A percentile compares a stretch with the other conserved stretches of the same genome.
phyloP scores from a whole-genome alignment of 257 asterid genomes.

The Nicotiana noctiflora region DNA sequence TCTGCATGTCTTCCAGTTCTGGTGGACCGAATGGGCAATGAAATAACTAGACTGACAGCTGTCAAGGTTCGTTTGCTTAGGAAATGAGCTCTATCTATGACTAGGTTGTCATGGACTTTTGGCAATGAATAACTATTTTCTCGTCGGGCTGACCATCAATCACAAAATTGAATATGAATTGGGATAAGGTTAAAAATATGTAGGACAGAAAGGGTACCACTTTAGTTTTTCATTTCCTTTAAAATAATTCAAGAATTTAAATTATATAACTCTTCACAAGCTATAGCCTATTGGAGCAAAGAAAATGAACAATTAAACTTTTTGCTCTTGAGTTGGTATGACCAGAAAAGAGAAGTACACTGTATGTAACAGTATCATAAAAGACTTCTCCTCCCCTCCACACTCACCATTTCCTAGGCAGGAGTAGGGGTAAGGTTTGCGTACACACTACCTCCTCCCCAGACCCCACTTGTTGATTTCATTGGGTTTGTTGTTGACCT shows the following conservation, averaged over 20 bases:
- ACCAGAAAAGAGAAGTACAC: neutral
- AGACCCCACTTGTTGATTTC: no score
- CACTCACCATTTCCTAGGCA: neutral
- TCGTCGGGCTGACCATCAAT: neutral
- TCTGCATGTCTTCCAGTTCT: slow-evolving; percentile 95
- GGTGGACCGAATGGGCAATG: slow-evolving; percentile 99
- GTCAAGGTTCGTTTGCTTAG: slow-evolving; percentile 63
- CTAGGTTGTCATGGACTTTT: neutral
- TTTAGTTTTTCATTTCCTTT: neutral
- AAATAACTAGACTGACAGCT: slow-evolving; percentile 96
- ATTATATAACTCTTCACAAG: neutral
- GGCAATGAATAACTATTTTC: neutral
- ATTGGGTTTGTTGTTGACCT: neutral
- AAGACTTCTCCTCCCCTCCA: neutral
- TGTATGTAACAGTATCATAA: neutral
- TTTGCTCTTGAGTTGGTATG: slow-evolving; percentile 1
- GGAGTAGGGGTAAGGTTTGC: neutral
- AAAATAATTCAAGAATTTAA: neutral
- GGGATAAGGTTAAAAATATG: neutral
- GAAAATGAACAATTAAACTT: neutral
- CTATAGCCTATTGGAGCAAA: neutral
- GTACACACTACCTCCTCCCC: no score
- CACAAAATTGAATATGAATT: neutral
- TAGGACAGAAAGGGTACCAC: neutral
- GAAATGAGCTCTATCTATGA: neutral